These are phyloP conservation scores for Yamagishiella unicocca DNA, from an alignment of 139 green algal species.

Conservation along the genomic window DNA sequence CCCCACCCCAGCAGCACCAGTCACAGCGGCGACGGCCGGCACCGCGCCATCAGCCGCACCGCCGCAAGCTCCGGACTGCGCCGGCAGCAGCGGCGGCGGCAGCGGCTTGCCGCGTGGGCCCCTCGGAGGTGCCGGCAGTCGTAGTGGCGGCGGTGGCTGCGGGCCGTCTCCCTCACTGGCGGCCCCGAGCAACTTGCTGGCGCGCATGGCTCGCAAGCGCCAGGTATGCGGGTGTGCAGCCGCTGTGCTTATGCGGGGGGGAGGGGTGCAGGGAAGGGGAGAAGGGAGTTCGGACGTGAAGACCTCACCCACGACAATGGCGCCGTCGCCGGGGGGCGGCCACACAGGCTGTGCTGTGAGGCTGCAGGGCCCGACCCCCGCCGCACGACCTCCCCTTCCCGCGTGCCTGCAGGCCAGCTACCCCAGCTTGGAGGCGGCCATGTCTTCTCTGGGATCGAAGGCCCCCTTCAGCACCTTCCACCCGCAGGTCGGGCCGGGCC, in stretches of 20 bases:
- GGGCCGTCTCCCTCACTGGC: background rate
- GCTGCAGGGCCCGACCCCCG: background rate
- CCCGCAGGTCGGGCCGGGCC: background rate
- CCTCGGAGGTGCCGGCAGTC: background rate
- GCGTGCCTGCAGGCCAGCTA: background rate
- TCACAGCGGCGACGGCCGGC: too few relatives aligned
- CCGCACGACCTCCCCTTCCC: background rate
- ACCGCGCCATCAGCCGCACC: background rate
- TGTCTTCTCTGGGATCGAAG: constrained; percentile 21
- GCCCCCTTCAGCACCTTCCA: constrained; percentile 46
- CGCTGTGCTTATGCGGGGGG: too few relatives aligned
- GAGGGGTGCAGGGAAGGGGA: too few relatives aligned
- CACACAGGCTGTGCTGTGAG: too few relatives aligned
- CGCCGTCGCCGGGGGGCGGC: too few relatives aligned
- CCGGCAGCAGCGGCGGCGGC: background rate
- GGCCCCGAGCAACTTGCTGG: background rate
- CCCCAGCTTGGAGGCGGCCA: constrained; percentile 11
- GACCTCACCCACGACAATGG: too few relatives aligned
- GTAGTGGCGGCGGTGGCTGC: constrained; percentile 4
- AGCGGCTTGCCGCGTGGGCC: background rate
- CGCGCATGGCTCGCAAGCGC: constrained; percentile 20
- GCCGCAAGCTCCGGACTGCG: too few relatives aligned
- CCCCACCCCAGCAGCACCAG: background rate
- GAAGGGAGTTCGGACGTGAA: too few relatives aligned
- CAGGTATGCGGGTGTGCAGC: constrained; percentile 12